A percentile compares a stretch with the other conserved stretches of the same genome.
These are phyloP conservation scores for Sungouiella thailandica DNA, from an alignment of 805 yeast genomes.

Conservation along the genomic window DNA sequence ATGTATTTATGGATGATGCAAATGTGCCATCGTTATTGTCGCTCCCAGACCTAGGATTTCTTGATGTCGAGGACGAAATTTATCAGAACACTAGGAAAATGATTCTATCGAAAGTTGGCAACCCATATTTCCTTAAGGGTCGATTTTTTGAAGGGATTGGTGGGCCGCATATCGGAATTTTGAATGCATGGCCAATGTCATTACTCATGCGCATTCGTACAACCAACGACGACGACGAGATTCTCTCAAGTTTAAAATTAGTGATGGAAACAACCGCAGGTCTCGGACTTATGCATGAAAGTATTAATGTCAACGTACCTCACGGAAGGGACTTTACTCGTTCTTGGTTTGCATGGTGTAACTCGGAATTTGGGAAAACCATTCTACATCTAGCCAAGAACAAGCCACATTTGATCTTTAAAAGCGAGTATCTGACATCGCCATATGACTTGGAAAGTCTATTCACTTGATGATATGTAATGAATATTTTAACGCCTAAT, in stretches of 20 bases:
- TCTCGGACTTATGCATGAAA: slow-evolving; percentile 81
- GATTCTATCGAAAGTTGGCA: slow-evolving; percentile 64
- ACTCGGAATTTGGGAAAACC: slow-evolving; percentile 85
- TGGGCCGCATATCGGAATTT: slow-evolving; percentile 84
- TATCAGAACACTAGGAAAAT: slow-evolving; percentile 77
- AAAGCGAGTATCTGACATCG: slow-evolving; percentile 26
- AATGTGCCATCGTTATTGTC: slow-evolving; percentile 79
- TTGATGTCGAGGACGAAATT: slow-evolving; percentile 44
- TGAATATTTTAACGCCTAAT: slow-evolving; percentile 27
- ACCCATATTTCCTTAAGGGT: slow-evolving; percentile 74
- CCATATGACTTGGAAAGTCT: slow-evolving; percentile 29
- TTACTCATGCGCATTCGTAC: slow-evolving; percentile 73
- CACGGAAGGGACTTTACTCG: slow-evolving; percentile 55
- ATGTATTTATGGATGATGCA: slow-evolving; percentile 82
- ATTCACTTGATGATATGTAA: background rate
- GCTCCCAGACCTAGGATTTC: slow-evolving; percentile 73
- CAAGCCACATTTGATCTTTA: slow-evolving; percentile 69
- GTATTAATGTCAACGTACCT: slow-evolving; percentile 58
- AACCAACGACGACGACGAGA: slow-evolving; percentile 65
- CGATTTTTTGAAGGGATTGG: slow-evolving; percentile 70
- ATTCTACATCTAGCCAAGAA: slow-evolving; percentile 69
- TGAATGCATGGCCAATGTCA: slow-evolving; percentile 89
- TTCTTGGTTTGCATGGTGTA: slow-evolving; percentile 94
- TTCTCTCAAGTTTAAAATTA: slow-evolving; percentile 41
- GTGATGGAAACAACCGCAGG: slow-evolving; percentile 63